These are phyloP conservation scores for Candida berthetii DNA, from an alignment of 805 yeast genomes.

Conservation along the genomic window DNA sequence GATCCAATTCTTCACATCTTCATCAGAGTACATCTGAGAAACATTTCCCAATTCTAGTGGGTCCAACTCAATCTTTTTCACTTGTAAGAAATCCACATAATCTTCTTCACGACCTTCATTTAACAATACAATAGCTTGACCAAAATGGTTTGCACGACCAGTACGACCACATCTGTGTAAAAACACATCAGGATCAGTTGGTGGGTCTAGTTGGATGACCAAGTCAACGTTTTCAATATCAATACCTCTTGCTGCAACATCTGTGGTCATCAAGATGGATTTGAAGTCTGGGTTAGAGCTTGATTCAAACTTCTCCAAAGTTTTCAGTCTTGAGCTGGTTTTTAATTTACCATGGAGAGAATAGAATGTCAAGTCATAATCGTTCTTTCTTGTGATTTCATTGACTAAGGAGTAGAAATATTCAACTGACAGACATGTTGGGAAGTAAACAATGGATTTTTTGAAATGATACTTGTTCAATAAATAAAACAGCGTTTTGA, in stretches of 20 bases:
- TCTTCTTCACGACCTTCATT: slow-evolving; percentile 75
- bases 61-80: slow-evolving; percentile 53
- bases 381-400: slow-evolving; percentile 23
- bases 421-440: slow-evolving; percentile 83
- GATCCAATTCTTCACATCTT: slow-evolving; percentile 42
- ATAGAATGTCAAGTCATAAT: slow-evolving; percentile 37
- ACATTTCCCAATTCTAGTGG: slow-evolving; percentile 22
- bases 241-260: slow-evolving; percentile 97
- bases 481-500: slow-evolving; percentile 51
- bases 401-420: slow-evolving; percentile 60
- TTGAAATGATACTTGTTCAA: slow-evolving; percentile 50
- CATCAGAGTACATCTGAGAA: not conserved
- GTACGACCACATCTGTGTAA: slow-evolving; percentile 94
- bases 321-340: slow-evolving; percentile 72
- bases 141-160: slow-evolving; percentile 83
- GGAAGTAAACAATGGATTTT: slow-evolving; percentile 86
- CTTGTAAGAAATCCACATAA: slow-evolving; percentile 72
- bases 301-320: slow-evolving; percentile 49
- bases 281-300: slow-evolving; percentile 25
- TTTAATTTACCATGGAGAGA: slow-evolving; percentile 89
- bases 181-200: slow-evolving; percentile 87
- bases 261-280: slow-evolving; percentile 80
- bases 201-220: slow-evolving; percentile 93
- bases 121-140: slow-evolving; percentile 72
- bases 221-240: slow-evolving; percentile 94